Evolutionary conservation across 306 rosid genomes (phyloP).

Genomic region (Prunus davidiana): DNA sequence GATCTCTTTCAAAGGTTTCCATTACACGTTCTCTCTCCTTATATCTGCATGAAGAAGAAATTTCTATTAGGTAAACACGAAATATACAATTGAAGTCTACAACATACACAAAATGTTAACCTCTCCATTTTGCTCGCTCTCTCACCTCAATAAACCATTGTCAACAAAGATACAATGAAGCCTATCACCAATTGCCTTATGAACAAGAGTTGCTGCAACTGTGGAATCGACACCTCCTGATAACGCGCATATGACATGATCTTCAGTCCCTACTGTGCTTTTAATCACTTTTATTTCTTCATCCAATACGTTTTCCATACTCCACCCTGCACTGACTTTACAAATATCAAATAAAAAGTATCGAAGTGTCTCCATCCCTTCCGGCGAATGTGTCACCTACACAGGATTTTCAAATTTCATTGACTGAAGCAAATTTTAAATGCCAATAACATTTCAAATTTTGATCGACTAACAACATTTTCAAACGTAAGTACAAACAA

Average conservation of each 20-base stretch:
- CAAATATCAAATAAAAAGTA: conserved; percentile 77
- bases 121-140: neutral
- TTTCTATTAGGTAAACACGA: neutral
- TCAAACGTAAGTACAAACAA: neutral
- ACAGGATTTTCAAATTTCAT: conserved; percentile 18
- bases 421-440: neutral
- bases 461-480: neutral
- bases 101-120: neutral
- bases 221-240: conserved; percentile 99
- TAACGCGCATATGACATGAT: conserved; percentile 83
- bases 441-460: neutral
- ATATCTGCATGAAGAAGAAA: conserved; percentile 41
- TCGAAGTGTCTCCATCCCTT: conserved; percentile 77
- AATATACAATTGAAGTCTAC: neutral
- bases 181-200: conserved; percentile 88
- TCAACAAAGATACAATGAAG: conserved; percentile 96
- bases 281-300: conserved; percentile 78
- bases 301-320: conserved; percentile 80
- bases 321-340: conserved; percentile 70
- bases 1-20: conserved; percentile 84
- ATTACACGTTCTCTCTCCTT: conserved; percentile 89
- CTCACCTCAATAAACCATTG: conserved; percentile 88
- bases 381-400: conserved; percentile 88
- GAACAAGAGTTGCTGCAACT: conserved; percentile 92
- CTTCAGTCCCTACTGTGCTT: conserved; percentile 50